Evolutionary conservation across 345 rosid species (phyloP).

Genomic region (Cardamine chenopodiifolia): DNA sequence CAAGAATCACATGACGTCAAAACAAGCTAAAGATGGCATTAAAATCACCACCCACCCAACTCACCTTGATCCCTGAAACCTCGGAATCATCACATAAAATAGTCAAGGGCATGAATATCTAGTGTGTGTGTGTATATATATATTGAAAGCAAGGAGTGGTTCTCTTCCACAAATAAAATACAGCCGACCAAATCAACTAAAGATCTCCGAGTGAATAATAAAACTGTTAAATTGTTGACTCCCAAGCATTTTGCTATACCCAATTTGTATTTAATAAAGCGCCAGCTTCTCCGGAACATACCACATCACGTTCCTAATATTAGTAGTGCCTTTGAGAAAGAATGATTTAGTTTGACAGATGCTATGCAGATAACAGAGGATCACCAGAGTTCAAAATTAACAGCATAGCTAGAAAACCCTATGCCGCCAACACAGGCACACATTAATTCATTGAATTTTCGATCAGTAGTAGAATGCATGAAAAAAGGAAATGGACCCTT

Average conservation of each 20-base stretch:
- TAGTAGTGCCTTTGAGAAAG: background rate
- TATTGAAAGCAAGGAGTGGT: constrained; percentile 5
- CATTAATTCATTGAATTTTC: background rate
- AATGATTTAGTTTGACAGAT: background rate
- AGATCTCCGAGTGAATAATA: constrained; percentile 41
- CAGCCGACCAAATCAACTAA: constrained; percentile 54
- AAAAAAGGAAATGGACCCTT: background rate
- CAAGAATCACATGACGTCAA: constrained; percentile 33
- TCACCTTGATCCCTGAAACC: constrained; percentile 23
- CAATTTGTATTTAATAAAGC: constrained; percentile 27
- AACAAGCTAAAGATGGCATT: constrained; percentile 25
- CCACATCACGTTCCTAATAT: constrained; percentile 10
- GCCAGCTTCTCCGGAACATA: constrained; percentile 5
- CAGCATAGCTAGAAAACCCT: constrained; percentile 7
- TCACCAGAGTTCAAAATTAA: background rate
- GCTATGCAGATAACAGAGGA: background rate
- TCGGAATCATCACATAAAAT: constrained; percentile 30
- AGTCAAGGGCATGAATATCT: constrained; percentile 21
- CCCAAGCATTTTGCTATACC: constrained; percentile 28
- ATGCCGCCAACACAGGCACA: background rate
- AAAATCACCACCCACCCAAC: constrained; percentile 24
- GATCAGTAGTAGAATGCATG: background rate
- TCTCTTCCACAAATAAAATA: constrained; percentile 32
- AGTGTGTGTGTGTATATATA: background rate
- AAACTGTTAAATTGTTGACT: constrained; percentile 34